A percentile compares a stretch with the other conserved stretches of the same genome.
Conservation (phyloP, 352 stramenopile species). For the Phytophthora podocarpi region DNA sequence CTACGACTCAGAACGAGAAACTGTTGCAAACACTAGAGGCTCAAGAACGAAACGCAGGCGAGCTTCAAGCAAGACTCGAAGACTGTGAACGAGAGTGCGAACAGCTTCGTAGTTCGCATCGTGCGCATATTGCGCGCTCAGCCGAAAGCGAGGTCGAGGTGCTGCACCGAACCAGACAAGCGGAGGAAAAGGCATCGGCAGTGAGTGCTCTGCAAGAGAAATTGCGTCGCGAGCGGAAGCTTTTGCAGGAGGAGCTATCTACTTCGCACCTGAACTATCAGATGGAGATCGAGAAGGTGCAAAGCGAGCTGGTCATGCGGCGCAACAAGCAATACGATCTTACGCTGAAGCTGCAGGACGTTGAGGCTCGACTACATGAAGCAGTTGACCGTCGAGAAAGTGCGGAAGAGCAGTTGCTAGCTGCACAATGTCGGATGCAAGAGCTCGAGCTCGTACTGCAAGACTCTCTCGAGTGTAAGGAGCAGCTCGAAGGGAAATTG, state of each 20-base stretch:
- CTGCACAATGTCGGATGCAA: slow-evolving; percentile 55
- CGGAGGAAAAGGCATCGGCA: slow-evolving; percentile 39
- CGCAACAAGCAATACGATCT: slow-evolving; percentile 86
- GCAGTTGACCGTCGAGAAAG: slow-evolving; percentile 42
- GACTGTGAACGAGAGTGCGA: slow-evolving; percentile 43
- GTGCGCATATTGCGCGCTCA: slow-evolving; percentile 25
- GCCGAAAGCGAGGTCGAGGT: slow-evolving; percentile 56
- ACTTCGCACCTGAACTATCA: slow-evolving; percentile 51
- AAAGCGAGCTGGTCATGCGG: slow-evolving; percentile 72
- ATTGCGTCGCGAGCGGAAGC: slow-evolving; percentile 50
- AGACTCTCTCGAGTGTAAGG: slow-evolving; percentile 60
- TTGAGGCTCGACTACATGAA: slow-evolving; percentile 55
- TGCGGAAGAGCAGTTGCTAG: slow-evolving; percentile 50
- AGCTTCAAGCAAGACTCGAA: slow-evolving; percentile 28
- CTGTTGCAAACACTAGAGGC: slow-evolving; percentile 65
- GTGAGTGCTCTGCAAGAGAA: slow-evolving; percentile 57
- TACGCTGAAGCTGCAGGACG: slow-evolving; percentile 66
- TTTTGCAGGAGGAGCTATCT: slow-evolving; percentile 53
- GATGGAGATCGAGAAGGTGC: slow-evolving; percentile 65
- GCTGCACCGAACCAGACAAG: slow-evolving; percentile 52
- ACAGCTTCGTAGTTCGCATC: slow-evolving; percentile 37
- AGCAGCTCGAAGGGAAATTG: slow-evolving; percentile 49
- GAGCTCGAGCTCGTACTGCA: slow-evolving; percentile 64
- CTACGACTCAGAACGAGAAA: slow-evolving; percentile 74
- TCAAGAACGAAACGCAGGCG: slow-evolving; percentile 47